These are phyloP conservation scores for Eleusine coracana DNA, from an alignment of 176 grass and related monocot genomes.

Conservation along the genomic window DNA sequence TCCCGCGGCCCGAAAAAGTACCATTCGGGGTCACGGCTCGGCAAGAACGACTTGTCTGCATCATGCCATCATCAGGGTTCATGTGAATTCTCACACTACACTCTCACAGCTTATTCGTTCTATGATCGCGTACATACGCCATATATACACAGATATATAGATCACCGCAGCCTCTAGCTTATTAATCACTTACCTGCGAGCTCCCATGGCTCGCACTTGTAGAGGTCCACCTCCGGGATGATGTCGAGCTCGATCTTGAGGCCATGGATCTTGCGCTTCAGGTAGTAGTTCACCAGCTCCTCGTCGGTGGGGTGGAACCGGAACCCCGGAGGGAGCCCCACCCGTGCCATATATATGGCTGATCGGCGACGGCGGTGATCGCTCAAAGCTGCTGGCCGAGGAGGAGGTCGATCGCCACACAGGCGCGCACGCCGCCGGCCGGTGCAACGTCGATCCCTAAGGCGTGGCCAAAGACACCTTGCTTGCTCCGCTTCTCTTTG, in stretches of 20 bases:
- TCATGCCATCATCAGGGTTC: neutral
- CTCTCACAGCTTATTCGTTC: neutral
- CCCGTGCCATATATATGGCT: constrained; percentile 63
- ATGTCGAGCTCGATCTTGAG: constrained; percentile 94
- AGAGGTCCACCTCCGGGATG: constrained; percentile 96
- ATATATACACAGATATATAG: neutral
- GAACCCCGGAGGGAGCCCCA: constrained; percentile 95
- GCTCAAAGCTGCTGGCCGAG: neutral
- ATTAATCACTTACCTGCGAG: constrained; percentile 55
- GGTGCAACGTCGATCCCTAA: neutral
- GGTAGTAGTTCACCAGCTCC: constrained; percentile 98
- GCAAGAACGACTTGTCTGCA: constrained; percentile 96
- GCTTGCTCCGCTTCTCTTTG: constrained; percentile 59
- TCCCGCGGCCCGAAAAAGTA: constrained; percentile 97
- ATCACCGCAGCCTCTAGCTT: neutral
- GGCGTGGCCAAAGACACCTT: constrained; percentile 49
- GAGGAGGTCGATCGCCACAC: neutral
- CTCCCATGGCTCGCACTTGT: constrained; percentile 99
- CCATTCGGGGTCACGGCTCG: constrained; percentile 97
- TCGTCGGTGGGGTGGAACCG: constrained; percentile 94
- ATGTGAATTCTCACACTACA: neutral
- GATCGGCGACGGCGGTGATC: neutral
- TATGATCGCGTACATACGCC: neutral
- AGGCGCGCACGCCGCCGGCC: neutral
- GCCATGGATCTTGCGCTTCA: constrained; percentile 98